Evolutionary conservation across 371 early-diverging fungal genomes (phyloP), one percentile per base, ranked within the genome.

Genomic region (Chytridium lagenaria): DNA sequence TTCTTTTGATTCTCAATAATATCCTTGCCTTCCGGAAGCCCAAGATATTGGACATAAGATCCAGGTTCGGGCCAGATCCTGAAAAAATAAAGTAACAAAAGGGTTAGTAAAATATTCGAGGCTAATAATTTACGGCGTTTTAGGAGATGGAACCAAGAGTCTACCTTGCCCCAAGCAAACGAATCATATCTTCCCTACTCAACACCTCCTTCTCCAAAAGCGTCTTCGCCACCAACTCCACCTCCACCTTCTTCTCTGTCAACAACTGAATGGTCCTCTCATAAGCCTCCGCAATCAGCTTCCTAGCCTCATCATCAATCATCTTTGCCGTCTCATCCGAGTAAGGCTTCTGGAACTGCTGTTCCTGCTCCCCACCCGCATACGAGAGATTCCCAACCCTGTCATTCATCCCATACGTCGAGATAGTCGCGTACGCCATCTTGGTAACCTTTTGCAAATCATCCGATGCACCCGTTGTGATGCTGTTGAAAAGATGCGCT

Each of bases 371-470:
- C 3, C 86, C 85, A 72, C 90, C 97, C 15, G 3, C 33, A 30
- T 19, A 63, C 30, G 92, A 91, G 55, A 98, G 72, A 71, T 93
- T 91, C 15, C 99, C 99, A 0, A 98, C 87, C 59, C 86, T 86
- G 52, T 81, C 76, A 80, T 94, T 96, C 99, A 98, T 99, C 66
- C 99, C 99, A 77, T 95, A 98, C 22, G 91, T 90, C 51, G 92
- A 86, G 28, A 99, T 91, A 83, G 94, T 93, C 38, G 96, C 95
- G 77, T 98, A 99, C 12, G 98, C 98, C 90, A 95, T 91, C 83
- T 92, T 93, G 36, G 98, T 98, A 2, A 99, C 98, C 82, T 97
- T 98, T 78, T 97, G 93, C 67, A 99, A 85, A 86, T 99, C 97
- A 77, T 96, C 95, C 23, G 88, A 89, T 1, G 96, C 96, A 55